Evolutionary conservation across 148 eudicot species (phyloP).

Genomic region (Silene latifolia): DNA sequence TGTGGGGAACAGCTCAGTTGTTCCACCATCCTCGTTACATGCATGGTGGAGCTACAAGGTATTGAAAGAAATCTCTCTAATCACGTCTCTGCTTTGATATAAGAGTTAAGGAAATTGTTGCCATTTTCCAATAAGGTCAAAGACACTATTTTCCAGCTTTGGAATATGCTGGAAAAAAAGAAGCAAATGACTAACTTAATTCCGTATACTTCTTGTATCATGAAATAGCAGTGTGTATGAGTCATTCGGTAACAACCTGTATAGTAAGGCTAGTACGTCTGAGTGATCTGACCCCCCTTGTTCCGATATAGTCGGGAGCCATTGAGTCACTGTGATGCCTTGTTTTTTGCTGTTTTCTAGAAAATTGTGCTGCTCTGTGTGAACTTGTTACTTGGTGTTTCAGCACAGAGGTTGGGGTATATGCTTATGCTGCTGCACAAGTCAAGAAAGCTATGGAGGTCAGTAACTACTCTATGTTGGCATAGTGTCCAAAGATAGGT

Average conservation of each 20-base stretch:
- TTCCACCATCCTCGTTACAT: constrained; percentile 93
- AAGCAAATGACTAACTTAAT: not conserved
- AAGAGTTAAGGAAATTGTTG: not conserved
- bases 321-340: not conserved
- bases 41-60: constrained; percentile 99
- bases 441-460: constrained; percentile 99
- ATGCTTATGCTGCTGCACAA: constrained; percentile 89
- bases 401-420: constrained; percentile 91
- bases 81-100: not conserved
- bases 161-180: not conserved
- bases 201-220: not conserved
- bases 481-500: constrained; percentile 1
- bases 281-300: not conserved
- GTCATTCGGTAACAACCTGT: not conserved
- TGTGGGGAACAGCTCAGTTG: constrained; percentile 99
- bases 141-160: not conserved
- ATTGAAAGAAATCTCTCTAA: not conserved
- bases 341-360: not conserved
- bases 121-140: not conserved
- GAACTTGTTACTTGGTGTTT: constrained; percentile 17
- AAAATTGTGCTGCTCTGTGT: not conserved
- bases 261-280: not conserved
- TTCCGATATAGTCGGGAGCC: not conserved
- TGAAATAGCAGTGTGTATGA: not conserved
- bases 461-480: constrained; percentile 24